Base-by-base conservation (phyloP, 495 filamentous ascomycete genomes). In the Hypoxylon crocopeplum region DNA sequence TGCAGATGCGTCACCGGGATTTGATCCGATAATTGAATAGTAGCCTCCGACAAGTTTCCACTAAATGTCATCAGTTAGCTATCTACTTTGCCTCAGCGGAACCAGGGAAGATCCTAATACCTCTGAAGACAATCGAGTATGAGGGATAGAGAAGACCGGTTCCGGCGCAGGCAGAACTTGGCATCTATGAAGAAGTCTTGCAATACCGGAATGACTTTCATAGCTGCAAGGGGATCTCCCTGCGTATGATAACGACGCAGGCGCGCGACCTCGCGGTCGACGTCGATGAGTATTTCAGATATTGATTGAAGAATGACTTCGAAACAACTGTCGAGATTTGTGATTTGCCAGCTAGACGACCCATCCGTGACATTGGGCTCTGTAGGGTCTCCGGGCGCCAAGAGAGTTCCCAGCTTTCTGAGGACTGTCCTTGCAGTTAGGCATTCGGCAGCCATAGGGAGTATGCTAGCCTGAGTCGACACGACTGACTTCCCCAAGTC, bases 111-210 rank as follows among this genome's bases (percentile, higher is more conserved):
- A n/a, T n/a, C n/a, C 5, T 3, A 41, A 41, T 57, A 64, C 53
- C 53, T 58, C 37, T 64, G 48, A 25, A 64, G 54, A 45, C 60
- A 64, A 40, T 64, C 60, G 13, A 64, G 41, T 16, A 58, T 53
- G 22, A 64, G 53, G 21, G 48, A 64, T 16, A 64, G 11, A 1
- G 60, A 57, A 6, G 60, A 64, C 7, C 60, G 41, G 19, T 56
- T 64, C 29, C 48, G 57, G n/a, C 53, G 48, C 19, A 64, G 24
- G 32, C 36, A 41, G 24, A 48, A 53, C 13, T 37, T 53, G 13
- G 48, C 53, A 27, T 64, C 48, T 48, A 57, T 49, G 22, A 64
- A 58, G 24, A 64, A 53, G 48, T 64, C 60, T 20, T 58, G 60
- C 13, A 58, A 29, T 24, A 38, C 60, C 5, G 53, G 60, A 5